Evolutionary conservation across 1,284 basidiomycete genomes (phyloP), one percentile per base, ranked within the genome.

Genomic region (Lentinula novae-zelandiae): DNA sequence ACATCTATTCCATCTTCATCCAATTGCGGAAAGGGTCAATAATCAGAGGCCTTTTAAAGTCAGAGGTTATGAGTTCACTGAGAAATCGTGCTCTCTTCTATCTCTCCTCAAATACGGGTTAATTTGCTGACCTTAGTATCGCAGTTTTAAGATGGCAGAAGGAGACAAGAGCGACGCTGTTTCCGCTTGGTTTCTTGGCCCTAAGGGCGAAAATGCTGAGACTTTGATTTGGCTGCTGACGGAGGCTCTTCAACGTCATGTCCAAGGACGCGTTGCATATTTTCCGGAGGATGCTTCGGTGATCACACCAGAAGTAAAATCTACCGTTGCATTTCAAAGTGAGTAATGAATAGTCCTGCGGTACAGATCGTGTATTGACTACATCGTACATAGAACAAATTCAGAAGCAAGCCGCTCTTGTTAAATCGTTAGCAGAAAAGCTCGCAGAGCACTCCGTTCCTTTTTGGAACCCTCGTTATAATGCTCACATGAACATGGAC

Each of bases 171-270:
- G 50, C 49, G 36, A 57, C 36, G 39, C 33, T 20, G 50, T 61
- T 20, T 38, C 33, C 13, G 42, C 61, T 10, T 58, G 57, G 56
- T 62, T 62, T 53, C 34, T 62, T 9, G 61, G 61, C 27, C 56
- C 56, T n/a, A 48, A 40, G 12, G 61, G 31, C 33, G 61, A 62
- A 20, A 62, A 62, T 33, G 39, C 46, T 31, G 54, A 34, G 12
- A 31, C 57, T 38, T 57, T 61, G 54, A 31, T 34, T 27, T n/a
- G 48, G 22, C 20, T 17, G 12, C 31, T 58, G 12, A 39, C 12
- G 10, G 5, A 57, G 15, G 51, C 53, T 13, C 22, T 58, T n/a
- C 38, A 46, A 10, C n/a, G 12, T 17, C 38, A 42, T 46, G 13
- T 49, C 5, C 38, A 27, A 36, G 49, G 38, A 10, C 54, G 60